Conservation (phyloP, 2,329 filamentous ascomycete species). For the Ophiostoma triangulosporum region DNA sequence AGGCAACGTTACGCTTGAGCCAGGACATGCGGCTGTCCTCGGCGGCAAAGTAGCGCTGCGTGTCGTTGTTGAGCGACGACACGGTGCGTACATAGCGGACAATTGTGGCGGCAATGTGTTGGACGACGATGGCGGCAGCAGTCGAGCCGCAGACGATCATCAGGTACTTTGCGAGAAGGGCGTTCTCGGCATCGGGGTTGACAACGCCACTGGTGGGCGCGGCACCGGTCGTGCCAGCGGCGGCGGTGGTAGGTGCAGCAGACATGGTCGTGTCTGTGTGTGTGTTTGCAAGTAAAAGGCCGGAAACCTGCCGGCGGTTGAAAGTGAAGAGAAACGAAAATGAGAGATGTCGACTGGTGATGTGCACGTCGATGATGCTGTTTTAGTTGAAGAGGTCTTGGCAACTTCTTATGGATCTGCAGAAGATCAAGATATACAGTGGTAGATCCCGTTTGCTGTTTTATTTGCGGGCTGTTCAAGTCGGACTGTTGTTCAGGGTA, state of each 20-base stretch:
- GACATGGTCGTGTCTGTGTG: not conserved
- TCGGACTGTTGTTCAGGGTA: not conserved
- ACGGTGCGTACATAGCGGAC: slow-evolving; percentile 59
- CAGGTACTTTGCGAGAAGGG: slow-evolving; percentile 45
- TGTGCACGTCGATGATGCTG: not conserved
- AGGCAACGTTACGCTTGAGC: slow-evolving; percentile 53
- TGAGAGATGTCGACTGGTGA: not conserved
- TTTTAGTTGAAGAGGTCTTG: not conserved
- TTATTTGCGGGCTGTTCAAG: not conserved
- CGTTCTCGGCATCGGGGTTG: slow-evolving; percentile 31
- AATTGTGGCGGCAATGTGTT: slow-evolving; percentile 48
- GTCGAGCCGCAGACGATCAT: slow-evolving; percentile 51
- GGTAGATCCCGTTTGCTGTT: not conserved
- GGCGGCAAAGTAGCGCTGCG: slow-evolving; percentile 62
- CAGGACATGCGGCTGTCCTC: slow-evolving; percentile 40
- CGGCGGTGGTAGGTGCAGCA: slow-evolving; percentile 8
- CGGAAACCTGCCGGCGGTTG: slow-evolving; percentile 10
- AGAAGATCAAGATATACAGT: not conserved
- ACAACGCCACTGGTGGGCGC: slow-evolving; percentile 13
- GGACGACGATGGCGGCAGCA: slow-evolving; percentile 49
- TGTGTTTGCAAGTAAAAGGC: not conserved
- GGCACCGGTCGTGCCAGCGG: slow-evolving; percentile 5
- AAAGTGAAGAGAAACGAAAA: not conserved
- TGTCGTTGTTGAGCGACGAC: slow-evolving; percentile 63
- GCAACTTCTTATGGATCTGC: not conserved